Conservation (phyloP, 2,329 filamentous ascomycete species). For the Nemania serpens region DNA sequence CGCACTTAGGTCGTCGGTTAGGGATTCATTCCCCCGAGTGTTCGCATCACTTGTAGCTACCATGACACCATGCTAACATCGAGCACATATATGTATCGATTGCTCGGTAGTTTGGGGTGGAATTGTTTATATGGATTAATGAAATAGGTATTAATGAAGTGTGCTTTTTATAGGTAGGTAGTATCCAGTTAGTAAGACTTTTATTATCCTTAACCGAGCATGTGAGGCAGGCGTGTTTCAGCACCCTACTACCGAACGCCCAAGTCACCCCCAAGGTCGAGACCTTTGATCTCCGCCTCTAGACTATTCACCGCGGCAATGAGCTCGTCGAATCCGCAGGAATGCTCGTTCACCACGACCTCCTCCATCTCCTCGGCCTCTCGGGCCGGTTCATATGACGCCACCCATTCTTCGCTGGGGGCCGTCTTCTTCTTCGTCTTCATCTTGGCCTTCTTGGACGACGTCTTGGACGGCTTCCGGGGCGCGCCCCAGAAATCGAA, state of each 20-base stretch:
- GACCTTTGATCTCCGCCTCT: constrained; percentile 17
- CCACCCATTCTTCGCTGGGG: not conserved
- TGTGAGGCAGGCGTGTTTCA: no score
- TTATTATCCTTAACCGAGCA: no score
- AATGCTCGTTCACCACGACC: constrained; percentile 8
- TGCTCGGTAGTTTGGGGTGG: no score
- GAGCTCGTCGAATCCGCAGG: constrained; percentile 17
- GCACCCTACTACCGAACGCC: not conserved
- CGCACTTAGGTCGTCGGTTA: not conserved
- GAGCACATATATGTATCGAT: not conserved
- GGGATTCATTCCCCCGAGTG: not conserved
- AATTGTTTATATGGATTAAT: no score
- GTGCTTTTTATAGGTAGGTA: no score
- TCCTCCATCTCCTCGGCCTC: constrained; percentile 14
- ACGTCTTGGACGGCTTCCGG: not conserved
- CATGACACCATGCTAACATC: not conserved
- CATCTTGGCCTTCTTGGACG: not conserved
- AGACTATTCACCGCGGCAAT: constrained; percentile 5
- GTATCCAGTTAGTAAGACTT: no score
- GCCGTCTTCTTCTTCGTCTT: not conserved
- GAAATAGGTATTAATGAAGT: no score
- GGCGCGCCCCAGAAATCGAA: constrained; percentile 16
- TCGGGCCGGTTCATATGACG: not conserved
- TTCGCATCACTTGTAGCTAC: not conserved
- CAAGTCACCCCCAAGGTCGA: constrained; percentile 14